Base-by-base conservation (phyloP, 2,329 filamentous ascomycete genomes). In the Penicillium sp. region DNA sequence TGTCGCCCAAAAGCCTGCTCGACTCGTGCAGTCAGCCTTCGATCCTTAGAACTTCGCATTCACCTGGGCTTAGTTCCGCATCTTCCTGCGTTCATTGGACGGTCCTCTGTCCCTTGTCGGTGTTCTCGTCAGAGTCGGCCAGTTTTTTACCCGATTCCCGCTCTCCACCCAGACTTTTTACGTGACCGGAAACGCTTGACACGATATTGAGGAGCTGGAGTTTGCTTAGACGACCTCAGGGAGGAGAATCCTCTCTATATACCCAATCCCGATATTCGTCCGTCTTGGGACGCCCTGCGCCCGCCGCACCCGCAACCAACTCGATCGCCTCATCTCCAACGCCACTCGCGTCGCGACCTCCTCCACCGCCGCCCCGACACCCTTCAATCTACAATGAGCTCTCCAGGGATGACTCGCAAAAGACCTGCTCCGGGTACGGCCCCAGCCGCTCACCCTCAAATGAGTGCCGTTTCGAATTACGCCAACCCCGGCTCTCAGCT, bases 341-440 rank as follows among this genome's bases (percentile, higher is more conserved):
- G 24, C 21, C 39, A 27, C 39, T 29, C 26, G 15, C 26, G 4
- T 42, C 21, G 24, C 9, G 7, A 24, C 20, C 23, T 12, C 24
- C n/a, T 13, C 39, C 26, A 42, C 24, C 39, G 15, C 26, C 21
- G 34, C 7, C n/a, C 18, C 12, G 17, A 15, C 20, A 49, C 21
- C 40, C 5, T 15, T 46, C 32, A 30, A n/a, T 54, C 56, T 55
- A 60, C 46, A 49, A 76, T 75, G 73, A 66, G 69, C 46, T 70
- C 74, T 18, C 73, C 77, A 67, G 69, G 71, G 43, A 64, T 73
- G 34, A 75, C 73, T 46, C 78, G 89, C 72, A 94, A 94, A 78
- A 82, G 90, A 70, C 79, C 87, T 61, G 89, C 89, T 40, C 87
- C 89, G 50, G 89, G 87, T 68, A 77, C 86, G 55, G 81, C 84